Percentiles rank a stretch among this genome's conserved stretches.
Conservation (phyloP, 2,329 filamentous ascomycete species). For the Sclerotiophoma versabilis region DNA sequence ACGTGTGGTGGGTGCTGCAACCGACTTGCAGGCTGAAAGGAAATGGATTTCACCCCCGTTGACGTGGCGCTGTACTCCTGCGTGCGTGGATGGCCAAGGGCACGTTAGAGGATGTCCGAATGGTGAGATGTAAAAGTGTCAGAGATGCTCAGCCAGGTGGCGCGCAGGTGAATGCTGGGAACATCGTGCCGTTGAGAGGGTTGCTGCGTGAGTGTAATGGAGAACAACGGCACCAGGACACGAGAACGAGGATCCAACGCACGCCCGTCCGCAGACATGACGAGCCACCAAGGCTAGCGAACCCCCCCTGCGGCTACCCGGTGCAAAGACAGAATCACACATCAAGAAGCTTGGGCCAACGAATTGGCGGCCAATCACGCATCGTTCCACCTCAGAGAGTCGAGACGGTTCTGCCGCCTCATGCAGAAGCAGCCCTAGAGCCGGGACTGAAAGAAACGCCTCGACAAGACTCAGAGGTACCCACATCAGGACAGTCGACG, state of each 20-base stretch:
- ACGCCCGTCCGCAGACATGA: constrained; percentile 28
- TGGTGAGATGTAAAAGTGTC: constrained; percentile 1
- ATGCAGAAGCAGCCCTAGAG: constrained; percentile 4
- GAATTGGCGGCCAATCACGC: neutral
- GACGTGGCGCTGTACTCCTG: constrained; percentile 45
- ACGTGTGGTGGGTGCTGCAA: constrained; percentile 6
- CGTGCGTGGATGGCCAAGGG: constrained; percentile 20
- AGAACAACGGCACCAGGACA: constrained; percentile 38
- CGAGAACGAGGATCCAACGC: constrained; percentile 32
- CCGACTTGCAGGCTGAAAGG: constrained; percentile 2
- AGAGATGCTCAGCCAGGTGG: constrained; percentile 28
- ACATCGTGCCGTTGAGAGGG: constrained; percentile 35
- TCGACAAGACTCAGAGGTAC: neutral
- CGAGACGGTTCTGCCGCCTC: constrained; percentile 1
- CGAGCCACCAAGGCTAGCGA: constrained; percentile 22
- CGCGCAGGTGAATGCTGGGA: constrained; percentile 25
- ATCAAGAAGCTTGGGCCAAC: constrained; percentile 1
- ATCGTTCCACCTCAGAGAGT: neutral
- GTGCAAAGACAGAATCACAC: constrained; percentile 3
- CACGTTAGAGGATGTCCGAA: constrained; percentile 31
- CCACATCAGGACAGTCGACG: neutral
- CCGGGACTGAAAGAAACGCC: neutral
- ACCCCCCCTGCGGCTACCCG: constrained; percentile 20
- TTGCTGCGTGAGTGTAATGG: constrained; percentile 33
- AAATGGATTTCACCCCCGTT: constrained; percentile 29